Evolutionary conservation across 805 yeast genomes (phyloP).

Genomic region (Saturnispora bothae): DNA sequence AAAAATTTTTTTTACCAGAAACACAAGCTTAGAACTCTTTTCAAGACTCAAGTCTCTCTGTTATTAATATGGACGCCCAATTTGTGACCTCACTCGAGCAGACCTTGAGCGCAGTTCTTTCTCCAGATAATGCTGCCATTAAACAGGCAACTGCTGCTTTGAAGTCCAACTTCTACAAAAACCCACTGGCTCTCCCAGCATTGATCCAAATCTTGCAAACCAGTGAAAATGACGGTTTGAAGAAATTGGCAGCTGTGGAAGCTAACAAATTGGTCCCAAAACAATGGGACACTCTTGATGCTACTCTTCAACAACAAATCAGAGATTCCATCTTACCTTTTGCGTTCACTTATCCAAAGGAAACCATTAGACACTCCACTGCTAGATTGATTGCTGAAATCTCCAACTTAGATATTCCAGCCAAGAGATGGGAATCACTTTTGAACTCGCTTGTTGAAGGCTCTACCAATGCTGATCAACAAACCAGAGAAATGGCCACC

Average conservation of each 20-base stretch:
- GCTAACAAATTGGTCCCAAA: conserved; percentile 70
- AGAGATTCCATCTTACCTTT: conserved; percentile 57
- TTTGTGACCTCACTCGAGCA: conserved; percentile 64
- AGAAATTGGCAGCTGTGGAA: conserved; percentile 94
- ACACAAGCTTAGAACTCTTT: neutral
- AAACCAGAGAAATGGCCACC: conserved; percentile 72
- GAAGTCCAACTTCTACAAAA: conserved; percentile 62
- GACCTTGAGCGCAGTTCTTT: conserved; percentile 65
- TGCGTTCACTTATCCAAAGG: conserved; percentile 53
- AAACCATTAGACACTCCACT: conserved; percentile 72
- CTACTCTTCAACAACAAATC: conserved; percentile 44
- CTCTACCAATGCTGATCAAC: conserved; percentile 38
- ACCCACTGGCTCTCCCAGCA: conserved; percentile 67
- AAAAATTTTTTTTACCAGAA: too few relatives aligned
- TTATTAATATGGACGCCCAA: conserved; percentile 70
- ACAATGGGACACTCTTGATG: conserved; percentile 56
- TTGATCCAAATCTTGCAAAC: conserved; percentile 71
- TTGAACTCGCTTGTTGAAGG: conserved; percentile 62
- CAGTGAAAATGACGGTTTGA: conserved; percentile 58
- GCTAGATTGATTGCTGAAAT: conserved; percentile 86
- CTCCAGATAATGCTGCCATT: conserved; percentile 73
- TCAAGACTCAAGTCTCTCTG: too few relatives aligned
- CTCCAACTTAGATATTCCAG: conserved; percentile 62
- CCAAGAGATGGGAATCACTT: conserved; percentile 63
- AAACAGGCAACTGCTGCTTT: conserved; percentile 73